Percentiles rank a stretch among this genome's conserved stretches.
Evolutionary conservation across 106 monocot genomes (phyloP).

Genomic region (Alisma plantagoaquatica): DNA sequence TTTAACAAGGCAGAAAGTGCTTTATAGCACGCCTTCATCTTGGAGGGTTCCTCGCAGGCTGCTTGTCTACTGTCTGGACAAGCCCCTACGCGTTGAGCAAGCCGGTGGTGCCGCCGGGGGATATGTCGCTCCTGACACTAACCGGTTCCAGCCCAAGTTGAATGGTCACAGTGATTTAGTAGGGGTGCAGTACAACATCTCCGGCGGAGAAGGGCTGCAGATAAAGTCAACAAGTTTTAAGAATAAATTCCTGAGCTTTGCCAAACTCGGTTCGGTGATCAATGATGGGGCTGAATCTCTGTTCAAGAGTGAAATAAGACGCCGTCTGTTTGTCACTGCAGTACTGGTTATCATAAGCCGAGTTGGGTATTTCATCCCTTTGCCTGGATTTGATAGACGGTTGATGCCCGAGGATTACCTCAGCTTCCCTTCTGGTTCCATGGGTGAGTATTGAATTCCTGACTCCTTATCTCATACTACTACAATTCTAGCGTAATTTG

Average conservation of each 20-base stretch:
- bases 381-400: constrained; percentile 88
- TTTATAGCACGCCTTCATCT: too few species aligned
- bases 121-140: not conserved
- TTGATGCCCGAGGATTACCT: constrained; percentile 84
- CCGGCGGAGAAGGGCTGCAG: not conserved
- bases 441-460: constrained; percentile 28
- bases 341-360: constrained; percentile 70
- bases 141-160: not conserved
- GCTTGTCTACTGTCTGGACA: constrained; percentile 2
- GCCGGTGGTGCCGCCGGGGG: not conserved
- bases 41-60: not conserved
- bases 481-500: too few species aligned
- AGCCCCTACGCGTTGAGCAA: not conserved
- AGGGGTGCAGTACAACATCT: not conserved
- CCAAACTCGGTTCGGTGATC: constrained; percentile 55
- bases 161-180: not conserved
- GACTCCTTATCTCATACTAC: too few species aligned
- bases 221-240: constrained; percentile 28
- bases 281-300: constrained; percentile 64
- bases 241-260: constrained; percentile 70
- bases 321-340: constrained; percentile 79
- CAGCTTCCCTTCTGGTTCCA: constrained; percentile 76
- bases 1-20: too few species aligned
- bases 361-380: constrained; percentile 82
- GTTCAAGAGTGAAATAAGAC: constrained; percentile 95